Base-by-base conservation (phyloP, 441 rosid genomes). In the Jatropha multifida region DNA sequence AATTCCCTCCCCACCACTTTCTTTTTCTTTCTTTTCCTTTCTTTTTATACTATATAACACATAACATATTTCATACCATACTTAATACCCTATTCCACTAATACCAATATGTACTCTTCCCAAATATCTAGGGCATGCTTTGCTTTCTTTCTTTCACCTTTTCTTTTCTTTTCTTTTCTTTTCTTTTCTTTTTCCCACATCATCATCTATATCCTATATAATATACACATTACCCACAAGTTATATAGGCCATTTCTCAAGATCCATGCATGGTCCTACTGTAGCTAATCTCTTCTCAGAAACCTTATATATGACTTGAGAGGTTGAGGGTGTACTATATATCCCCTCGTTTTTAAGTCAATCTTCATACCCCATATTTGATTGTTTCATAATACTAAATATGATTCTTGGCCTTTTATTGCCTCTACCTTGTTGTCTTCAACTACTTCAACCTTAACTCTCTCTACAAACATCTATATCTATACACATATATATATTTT, bases 361-460 rank as follows among this genome's bases (percentile, higher is more conserved):
- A 69, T 64, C 38, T 59, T 74, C 51, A 63, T 40, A 32, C 48
- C 75, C 79, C 60, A 59, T 76, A 76, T 38, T 56, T 17, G 40
- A 26, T 75, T 66, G 62, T 71, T 68, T 75, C 74, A 51, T 69
- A 26, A 74, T 79, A 23, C 23, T 23, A 71, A 77, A 78, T 79
- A 59, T 59, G 64, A 59, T 59, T 59, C 56, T 63, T 65, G 44
- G 52, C 44, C 56, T 44, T 64, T 41, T 63, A 8, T 82, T 80
- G 87, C 82, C 87, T 77, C 71, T 3, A 82, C 44, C 72, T 78
- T 77, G 48, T 86, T 86, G 89, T 86, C 85, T 46, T 60, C 56
- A 38, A 48, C 48, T 64, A 66, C 46, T 60, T 65, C 14, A 38
- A 49, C 61, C 77, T 76, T 74, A 80, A 80, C 66, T 80, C 81